Base-by-base conservation (phyloP, 495 filamentous ascomycete species). In the Aspergillus bertholletiae region DNA sequence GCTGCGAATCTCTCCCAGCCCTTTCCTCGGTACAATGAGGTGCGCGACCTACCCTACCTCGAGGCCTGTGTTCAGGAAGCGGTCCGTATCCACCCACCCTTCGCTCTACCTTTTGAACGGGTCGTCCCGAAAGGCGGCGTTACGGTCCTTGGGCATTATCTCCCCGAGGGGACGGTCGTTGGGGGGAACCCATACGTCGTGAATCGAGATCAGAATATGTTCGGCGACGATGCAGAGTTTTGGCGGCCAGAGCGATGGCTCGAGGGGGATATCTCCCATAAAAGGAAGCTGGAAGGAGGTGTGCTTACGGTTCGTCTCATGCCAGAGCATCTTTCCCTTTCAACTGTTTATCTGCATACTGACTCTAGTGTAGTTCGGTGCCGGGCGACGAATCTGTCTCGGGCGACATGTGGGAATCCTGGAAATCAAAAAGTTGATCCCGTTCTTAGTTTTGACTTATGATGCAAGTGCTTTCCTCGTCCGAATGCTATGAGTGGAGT, bases 391-490 rank as follows among this genome's bases (percentile, higher is more conserved):
- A 45, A 81, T 80, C 0, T 90, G 87, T 62, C 82, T 88, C 27
- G 87, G 87, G 4, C 81, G 81, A 80, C 90, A 92, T 58, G 89
- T 92, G 49, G 82, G 79, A 46, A 60, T 89, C 65, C 49, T 92
- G 65, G 89, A 93, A 77, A 85, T 91, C 24, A 88, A 89, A 55
- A 93, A 93, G 74, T 63, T 92, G 52, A 82, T 91, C 24, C 88
- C 88, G 46, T 84, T 76, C 44, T 74, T 91, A 57, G 62, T 91
- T 53, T 68, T 82, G 60, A 73, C 77, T 50, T 92, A 87, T 65
- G 80, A 89, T 63, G 74, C 78, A 49, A 58, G 54, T 48, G 27
- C 27, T 28, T 28, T 28, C 27, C 27, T 28, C 27, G 5, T n/a
- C n/a, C n/a, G n/a, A n/a, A 28, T 28, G 27, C 27, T 28, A 5